Evolutionary conservation across 2,329 filamentous ascomycete genomes (phyloP).

Genomic region (Stemphylium beticola): DNA sequence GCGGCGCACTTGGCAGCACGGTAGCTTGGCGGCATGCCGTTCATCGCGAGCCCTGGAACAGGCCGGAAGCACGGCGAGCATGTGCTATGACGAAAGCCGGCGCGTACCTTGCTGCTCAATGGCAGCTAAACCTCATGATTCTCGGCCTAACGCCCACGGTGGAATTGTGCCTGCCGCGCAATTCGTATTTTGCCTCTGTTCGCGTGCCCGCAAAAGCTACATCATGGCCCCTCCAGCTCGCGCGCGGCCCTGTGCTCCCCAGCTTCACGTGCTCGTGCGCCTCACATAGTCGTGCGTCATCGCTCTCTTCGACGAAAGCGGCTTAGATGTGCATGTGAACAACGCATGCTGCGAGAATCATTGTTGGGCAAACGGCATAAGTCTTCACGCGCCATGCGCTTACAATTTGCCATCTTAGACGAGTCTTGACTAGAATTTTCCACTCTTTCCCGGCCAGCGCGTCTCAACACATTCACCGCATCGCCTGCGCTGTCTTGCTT

Average conservation of each 20-base stretch:
- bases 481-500: constrained; percentile 11
- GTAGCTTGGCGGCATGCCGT: constrained; percentile 17
- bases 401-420: too few species aligned
- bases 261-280: constrained; percentile 19
- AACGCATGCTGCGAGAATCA: not conserved
- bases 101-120: constrained; percentile 17
- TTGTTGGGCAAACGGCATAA: constrained; percentile 9
- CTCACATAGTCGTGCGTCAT: constrained; percentile 19
- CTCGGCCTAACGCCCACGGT: constrained; percentile 15
- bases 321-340: not conserved
- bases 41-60: constrained; percentile 9
- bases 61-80: constrained; percentile 2
- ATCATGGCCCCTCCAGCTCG: constrained; percentile 26
- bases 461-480: constrained; percentile 25
- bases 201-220: constrained; percentile 1
- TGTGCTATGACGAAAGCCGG: constrained; percentile 29
- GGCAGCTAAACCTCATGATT: not conserved
- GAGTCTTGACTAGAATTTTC: too few species aligned
- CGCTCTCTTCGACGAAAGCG: not conserved
- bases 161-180: constrained; percentile 16
- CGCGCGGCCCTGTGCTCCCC: not conserved
- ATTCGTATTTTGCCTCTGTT: constrained; percentile 9
- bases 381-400: constrained; percentile 6
- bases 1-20: constrained; percentile 18
- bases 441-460: not conserved